phyloP scores from a whole-genome alignment of 257 asterid genomes.

The Solanum lignicaule region DNA sequence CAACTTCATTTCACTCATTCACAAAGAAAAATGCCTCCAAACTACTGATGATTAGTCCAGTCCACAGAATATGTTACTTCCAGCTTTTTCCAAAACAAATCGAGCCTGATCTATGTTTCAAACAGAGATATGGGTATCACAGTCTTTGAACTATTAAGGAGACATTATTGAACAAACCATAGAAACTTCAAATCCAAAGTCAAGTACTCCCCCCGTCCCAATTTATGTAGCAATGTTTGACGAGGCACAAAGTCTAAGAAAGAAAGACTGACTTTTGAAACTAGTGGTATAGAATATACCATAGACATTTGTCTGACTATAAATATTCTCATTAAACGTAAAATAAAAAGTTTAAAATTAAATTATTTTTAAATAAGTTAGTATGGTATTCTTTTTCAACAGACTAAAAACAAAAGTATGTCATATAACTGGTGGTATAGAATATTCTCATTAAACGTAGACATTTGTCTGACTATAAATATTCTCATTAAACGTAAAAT shows the following conservation, averaged over 20 bases:
- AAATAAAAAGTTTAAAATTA: background rate
- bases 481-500: background rate
- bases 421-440: background rate
- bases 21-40: background rate
- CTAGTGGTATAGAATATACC: background rate
- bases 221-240: background rate
- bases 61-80: background rate
- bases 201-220: background rate
- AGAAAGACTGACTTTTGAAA: background rate
- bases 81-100: background rate
- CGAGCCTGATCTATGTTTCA: background rate
- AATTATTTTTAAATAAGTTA: background rate
- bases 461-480: background rate
- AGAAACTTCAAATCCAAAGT: background rate
- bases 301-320: background rate
- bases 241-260: background rate
- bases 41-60: background rate
- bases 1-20: background rate
- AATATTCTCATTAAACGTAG: background rate
- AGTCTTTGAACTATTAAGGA: background rate
- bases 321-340: background rate
- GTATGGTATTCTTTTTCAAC: background rate
- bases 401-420: background rate
- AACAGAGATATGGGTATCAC: background rate
- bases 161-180: background rate